Conservation (phyloP, 768 basidiomycete species). For the Suillus bovinus region DNA sequence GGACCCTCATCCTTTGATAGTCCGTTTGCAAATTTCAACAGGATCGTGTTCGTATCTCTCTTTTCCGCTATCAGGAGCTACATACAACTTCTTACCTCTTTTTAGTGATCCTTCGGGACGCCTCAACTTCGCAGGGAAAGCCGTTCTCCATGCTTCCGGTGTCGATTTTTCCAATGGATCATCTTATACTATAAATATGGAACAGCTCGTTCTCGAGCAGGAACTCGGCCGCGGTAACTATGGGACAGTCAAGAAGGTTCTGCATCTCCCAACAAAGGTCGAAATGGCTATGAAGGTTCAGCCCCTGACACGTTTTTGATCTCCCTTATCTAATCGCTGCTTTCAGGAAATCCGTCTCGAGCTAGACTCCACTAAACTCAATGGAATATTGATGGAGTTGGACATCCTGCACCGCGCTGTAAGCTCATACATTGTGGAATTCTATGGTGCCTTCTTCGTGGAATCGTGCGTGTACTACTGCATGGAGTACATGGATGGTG, state of each 20-base stretch:
- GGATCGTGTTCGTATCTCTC: constrained; percentile 76
- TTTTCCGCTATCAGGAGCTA: constrained; percentile 9
- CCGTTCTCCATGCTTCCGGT: constrained; percentile 86
- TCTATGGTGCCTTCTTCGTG: constrained; percentile 99
- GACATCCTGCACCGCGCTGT: constrained; percentile 95
- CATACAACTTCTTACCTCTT: constrained; percentile 8
- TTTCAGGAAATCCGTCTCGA: constrained; percentile 94
- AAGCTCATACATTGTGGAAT: constrained; percentile 92
- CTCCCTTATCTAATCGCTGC: constrained; percentile 6
- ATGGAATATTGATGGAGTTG: constrained; percentile 98
- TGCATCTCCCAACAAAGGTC: constrained; percentile 93
- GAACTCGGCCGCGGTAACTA: constrained; percentile 97
- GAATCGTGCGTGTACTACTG: constrained; percentile 99
- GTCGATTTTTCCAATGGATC: constrained; percentile 89
- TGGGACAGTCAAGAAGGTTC: constrained; percentile 94
- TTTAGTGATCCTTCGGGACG: constrained; percentile 92
- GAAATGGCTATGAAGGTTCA: constrained; percentile 98
- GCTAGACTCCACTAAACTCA: constrained; percentile 89
- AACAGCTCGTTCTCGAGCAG: constrained; percentile 84
- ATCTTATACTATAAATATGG: constrained; percentile 94
- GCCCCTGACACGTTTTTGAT: constrained; percentile 13
- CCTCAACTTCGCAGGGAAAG: constrained; percentile 92
- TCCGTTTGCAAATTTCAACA: constrained; percentile 90
- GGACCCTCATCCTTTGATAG: constrained; percentile 53
- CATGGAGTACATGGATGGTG: constrained; percentile 99